Evolutionary conservation across 495 filamentous ascomycete genomes (phyloP).

Genomic region (Cryomyces minteri): DNA sequence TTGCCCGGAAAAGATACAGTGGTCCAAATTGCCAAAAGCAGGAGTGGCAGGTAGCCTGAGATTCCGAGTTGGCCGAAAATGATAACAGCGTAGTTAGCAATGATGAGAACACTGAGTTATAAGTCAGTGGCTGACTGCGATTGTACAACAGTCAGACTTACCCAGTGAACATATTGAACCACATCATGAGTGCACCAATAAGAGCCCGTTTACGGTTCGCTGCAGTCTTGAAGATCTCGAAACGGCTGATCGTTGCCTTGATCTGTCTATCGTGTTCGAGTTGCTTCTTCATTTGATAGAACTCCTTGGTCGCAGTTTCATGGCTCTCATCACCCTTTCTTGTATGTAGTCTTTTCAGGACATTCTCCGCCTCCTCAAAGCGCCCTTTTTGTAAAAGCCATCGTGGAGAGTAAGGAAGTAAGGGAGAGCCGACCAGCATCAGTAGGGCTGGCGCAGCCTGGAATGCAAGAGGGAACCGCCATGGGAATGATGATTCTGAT

Average conservation of each 20-base stretch:
- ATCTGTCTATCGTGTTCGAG: neutral
- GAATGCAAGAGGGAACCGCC: conserved; percentile 9
- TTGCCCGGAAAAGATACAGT: conserved; percentile 29
- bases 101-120: conserved; percentile 18
- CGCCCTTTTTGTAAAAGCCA: neutral
- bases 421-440: conserved; percentile 4
- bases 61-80: conserved; percentile 30
- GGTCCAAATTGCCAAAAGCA: conserved; percentile 29
- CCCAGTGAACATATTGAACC: conserved; percentile 17
- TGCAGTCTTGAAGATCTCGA: conserved; percentile 22
- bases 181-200: conserved; percentile 9
- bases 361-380: neutral
- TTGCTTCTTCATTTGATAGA: conserved; percentile 1
- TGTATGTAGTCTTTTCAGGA: neutral
- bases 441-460: conserved; percentile 8
- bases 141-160: no score
- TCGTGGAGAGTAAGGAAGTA: conserved; percentile 5
- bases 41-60: conserved; percentile 25
- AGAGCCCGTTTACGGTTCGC: conserved; percentile 26
- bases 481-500: conserved; percentile 4
- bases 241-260: conserved; percentile 4
- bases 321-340: neutral
- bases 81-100: conserved; percentile 31
- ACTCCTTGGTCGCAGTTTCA: neutral
- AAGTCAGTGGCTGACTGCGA: no score